Base-by-base conservation (phyloP, 2,329 filamentous ascomycete species). In the Clonostachys rhizophaga region DNA sequence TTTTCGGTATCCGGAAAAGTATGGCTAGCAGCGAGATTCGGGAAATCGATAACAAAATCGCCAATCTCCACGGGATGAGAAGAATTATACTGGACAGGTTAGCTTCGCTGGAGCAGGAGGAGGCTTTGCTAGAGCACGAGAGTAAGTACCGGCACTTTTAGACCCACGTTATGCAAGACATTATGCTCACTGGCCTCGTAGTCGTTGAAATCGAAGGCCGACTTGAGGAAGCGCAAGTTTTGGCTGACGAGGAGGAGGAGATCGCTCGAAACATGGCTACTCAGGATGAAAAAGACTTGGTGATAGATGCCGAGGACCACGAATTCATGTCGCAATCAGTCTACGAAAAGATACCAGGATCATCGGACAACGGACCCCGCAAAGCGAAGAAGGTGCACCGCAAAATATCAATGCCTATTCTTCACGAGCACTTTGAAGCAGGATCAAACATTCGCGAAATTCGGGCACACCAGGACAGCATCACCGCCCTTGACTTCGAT, bases 271-370 rank as follows among this genome's bases (percentile, higher is more conserved):
- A 75, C 46, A 74, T 75, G 3, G 70, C 74, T 3, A 72, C 71
- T 14, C 74, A 74, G 51, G 72, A 77, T 13, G 78, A 80, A 45
- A 72, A 76, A 42, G 79, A 81, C 51, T 61, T 76, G 8, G 72
- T 73, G 20, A 71, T 72, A 35, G 76, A 75, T 52, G 68, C 72
- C 49, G 72, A 75, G 44, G 66, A 68, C 34, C 53, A 61, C 20
- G 78, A 75, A 1, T 99, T 97, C 72, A 97, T 97, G 94, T 96
- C 94, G 4, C 90, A 96, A 65, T 96, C 91, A 12, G 89, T 99
- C 56, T 99, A 97, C 65, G 88, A 95, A 55, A 96, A 96, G 67
- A 72, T 99, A 9, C 89, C 91, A 2, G 68, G 70, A 10, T 72
- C 79, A 10, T 61, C 69, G 30, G 64, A 64, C 18, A 75, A 68